Evolutionary conservation across 2,329 filamentous ascomycete species (phyloP).

Genomic region (Daldinia eschscholtzii): DNA sequence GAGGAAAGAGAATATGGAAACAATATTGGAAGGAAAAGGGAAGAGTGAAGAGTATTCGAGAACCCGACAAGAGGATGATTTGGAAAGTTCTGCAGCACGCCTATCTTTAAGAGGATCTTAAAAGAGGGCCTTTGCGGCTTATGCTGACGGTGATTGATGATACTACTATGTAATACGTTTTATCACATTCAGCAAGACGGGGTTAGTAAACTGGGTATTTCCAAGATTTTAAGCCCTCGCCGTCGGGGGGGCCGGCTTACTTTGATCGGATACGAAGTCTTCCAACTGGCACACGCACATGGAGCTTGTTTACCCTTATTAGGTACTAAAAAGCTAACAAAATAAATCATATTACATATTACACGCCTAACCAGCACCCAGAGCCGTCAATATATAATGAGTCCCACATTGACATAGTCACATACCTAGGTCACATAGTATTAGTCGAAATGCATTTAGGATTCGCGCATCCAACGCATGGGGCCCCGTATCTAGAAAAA

Average conservation of each 20-base stretch:
- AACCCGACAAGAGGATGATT: not conserved
- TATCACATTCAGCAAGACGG: slow-evolving; percentile 4
- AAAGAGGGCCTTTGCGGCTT: slow-evolving; percentile 12
- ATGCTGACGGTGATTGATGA: slow-evolving; percentile 9
- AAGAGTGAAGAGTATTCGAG: not conserved
- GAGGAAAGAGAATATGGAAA: not conserved
- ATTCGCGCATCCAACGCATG: slow-evolving; percentile 23
- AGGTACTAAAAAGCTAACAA: not conserved
- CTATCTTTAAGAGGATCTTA: slow-evolving; percentile 14
- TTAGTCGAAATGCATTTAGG: slow-evolving; percentile 19
- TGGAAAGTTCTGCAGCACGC: slow-evolving; percentile 9
- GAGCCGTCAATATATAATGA: slow-evolving; percentile 9
- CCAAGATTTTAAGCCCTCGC: slow-evolving; percentile 6
- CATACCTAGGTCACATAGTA: not conserved
- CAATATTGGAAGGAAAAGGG: not conserved
- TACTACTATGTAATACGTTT: slow-evolving; percentile 9
- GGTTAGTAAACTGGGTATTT: slow-evolving; percentile 13
- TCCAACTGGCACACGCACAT: not conserved
- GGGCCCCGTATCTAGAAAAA: slow-evolving; percentile 23
- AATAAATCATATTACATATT: not conserved
- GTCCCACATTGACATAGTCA: slow-evolving; percentile 4
- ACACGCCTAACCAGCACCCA: not conserved
- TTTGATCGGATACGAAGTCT: not conserved
- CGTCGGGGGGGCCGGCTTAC: slow-evolving; percentile 9
- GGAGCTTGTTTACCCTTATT: not conserved